Evolutionary conservation across 2,329 filamentous ascomycete genomes (phyloP).

Genomic region (Talaromyces pinophilus): DNA sequence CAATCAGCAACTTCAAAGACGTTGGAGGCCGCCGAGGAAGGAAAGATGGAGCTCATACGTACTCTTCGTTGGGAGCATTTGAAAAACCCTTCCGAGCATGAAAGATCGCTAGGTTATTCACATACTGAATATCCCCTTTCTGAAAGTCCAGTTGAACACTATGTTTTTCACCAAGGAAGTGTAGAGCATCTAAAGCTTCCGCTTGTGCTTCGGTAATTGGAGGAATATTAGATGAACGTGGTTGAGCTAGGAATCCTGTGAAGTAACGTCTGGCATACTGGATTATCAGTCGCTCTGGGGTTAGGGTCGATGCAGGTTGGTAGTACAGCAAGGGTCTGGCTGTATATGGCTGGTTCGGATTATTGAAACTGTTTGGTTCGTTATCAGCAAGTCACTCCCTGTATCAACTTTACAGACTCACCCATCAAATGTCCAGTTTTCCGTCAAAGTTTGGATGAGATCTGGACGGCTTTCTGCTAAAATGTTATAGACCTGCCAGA

Average conservation of each 20-base stretch:
- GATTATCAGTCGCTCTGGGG: conserved; percentile 58
- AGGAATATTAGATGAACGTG: conserved; percentile 47
- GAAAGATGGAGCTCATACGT: conserved; percentile 25
- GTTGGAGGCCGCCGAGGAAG: neutral
- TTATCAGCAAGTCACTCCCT: neutral
- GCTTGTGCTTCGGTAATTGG: conserved; percentile 55
- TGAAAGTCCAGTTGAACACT: conserved; percentile 47
- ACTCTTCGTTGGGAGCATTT: conserved; percentile 43
- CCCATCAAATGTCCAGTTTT: conserved; percentile 53
- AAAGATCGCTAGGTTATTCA: conserved; percentile 57
- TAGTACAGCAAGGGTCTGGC: conserved; percentile 52
- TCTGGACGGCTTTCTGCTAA: conserved; percentile 56
- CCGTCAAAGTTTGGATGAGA: conserved; percentile 53
- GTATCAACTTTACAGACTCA: conserved; percentile 28
- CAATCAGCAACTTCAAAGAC: neutral
- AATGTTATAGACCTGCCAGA: conserved; percentile 58
- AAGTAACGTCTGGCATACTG: conserved; percentile 63
- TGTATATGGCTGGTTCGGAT: conserved; percentile 49
- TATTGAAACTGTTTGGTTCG: conserved; percentile 51
- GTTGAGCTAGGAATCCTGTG: conserved; percentile 51
- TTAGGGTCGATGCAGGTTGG: conserved; percentile 49
- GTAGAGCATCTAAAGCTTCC: conserved; percentile 54
- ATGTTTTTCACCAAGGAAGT: conserved; percentile 52
- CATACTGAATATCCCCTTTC: conserved; percentile 54
- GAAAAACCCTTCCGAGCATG: conserved; percentile 53